Percentiles rank a stretch among this genome's conserved stretches.
Conservation (phyloP, 495 filamentous ascomycete species). For the Talaromyces proteolyticus region DNA sequence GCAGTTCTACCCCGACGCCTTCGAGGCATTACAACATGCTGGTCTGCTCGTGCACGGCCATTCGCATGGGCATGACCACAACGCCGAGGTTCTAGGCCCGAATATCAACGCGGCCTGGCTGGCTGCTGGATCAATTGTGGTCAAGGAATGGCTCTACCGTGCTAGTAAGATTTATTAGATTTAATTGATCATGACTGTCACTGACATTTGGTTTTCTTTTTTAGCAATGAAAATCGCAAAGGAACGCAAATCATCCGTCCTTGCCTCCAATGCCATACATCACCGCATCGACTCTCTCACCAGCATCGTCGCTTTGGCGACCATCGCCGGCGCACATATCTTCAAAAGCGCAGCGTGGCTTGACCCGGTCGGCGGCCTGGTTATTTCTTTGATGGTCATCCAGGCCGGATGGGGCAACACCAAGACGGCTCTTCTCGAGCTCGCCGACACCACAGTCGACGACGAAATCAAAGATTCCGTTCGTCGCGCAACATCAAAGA, state of each 20-base stretch:
- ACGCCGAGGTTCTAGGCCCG: conserved; percentile 55
- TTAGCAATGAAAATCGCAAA: conserved; percentile 94
- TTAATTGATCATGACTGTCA: conserved; percentile 9
- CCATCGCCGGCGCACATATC: conserved; percentile 84
- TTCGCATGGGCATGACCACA: conserved; percentile 53
- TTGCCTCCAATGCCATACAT: conserved; percentile 95
- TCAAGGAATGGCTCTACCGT: conserved; percentile 97
- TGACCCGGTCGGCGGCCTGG: conserved; percentile 87
- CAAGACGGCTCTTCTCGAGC: conserved; percentile 69
- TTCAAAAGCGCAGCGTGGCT: conserved; percentile 80
- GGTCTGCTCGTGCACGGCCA: conserved; percentile 47
- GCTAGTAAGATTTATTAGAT: conserved; percentile 70
- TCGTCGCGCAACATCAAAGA: conserved; percentile 54
- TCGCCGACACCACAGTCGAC: conserved; percentile 86
- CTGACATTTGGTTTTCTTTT: conserved; percentile 11
- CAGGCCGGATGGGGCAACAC: conserved; percentile 88
- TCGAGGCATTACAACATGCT: conserved; percentile 54
- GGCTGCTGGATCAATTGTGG: conserved; percentile 79
- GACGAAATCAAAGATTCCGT: conserved; percentile 70
- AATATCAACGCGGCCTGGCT: conserved; percentile 93
- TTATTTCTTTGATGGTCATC: conserved; percentile 90
- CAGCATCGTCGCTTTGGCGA: conserved; percentile 81
- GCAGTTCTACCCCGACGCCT: conserved; percentile 72
- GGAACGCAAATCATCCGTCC: conserved; percentile 88
- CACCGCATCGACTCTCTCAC: conserved; percentile 95